These are phyloP conservation scores for Fraxinus excelsior DNA, from an alignment of 257 asterid species.

Conservation along the genomic window DNA sequence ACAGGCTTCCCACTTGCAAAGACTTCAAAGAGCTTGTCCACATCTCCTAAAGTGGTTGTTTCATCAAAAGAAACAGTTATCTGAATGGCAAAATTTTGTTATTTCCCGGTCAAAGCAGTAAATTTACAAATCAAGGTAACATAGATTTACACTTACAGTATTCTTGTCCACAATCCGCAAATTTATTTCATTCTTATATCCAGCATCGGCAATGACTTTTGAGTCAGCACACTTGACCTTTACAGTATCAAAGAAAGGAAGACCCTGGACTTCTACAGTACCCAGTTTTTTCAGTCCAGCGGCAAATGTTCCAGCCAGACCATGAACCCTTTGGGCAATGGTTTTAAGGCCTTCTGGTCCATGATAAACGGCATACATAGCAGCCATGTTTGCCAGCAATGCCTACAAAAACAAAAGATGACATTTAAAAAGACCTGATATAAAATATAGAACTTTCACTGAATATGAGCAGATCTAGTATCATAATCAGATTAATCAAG, in stretches of 20 bases:
- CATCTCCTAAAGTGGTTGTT: slow-evolving; percentile 91
- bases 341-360: slow-evolving; percentile 97
- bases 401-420: slow-evolving; percentile 55
- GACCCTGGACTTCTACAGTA: slow-evolving; percentile 80
- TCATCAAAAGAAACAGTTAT: slow-evolving; percentile 89
- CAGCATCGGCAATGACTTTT: slow-evolving; percentile 80
- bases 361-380: slow-evolving; percentile 97
- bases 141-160: slow-evolving; percentile 55
- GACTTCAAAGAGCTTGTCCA: slow-evolving; percentile 83
- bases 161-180: slow-evolving; percentile 72
- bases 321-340: slow-evolving; percentile 92
- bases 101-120: slow-evolving; percentile 4
- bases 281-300: slow-evolving; percentile 89
- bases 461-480: not conserved
- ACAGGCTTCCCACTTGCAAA: slow-evolving; percentile 87
- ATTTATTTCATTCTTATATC: slow-evolving; percentile 67
- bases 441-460: not conserved
- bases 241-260: slow-evolving; percentile 95
- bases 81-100: slow-evolving; percentile 39
- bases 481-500: not conserved
- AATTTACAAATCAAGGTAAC: slow-evolving; percentile 6
- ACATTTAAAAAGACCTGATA: not conserved
- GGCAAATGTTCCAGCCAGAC: slow-evolving; percentile 81
- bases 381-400: slow-evolving; percentile 98
- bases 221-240: slow-evolving; percentile 76